Base-by-base conservation (phyloP, 108 stramenopile genomes). In the Seminavis robusta region DNA sequence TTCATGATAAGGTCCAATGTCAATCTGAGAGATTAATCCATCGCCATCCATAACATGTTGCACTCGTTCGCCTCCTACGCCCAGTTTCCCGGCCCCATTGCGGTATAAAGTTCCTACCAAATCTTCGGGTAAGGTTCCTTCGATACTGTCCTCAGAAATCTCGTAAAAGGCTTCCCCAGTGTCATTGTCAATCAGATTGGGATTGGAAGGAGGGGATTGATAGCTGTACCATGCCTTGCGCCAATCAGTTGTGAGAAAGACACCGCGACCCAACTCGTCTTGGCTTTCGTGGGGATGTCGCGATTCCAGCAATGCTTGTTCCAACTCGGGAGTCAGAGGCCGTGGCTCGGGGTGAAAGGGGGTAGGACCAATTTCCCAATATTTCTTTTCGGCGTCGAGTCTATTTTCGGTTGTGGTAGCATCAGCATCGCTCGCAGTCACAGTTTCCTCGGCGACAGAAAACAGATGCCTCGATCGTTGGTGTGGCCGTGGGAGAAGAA, bases 31-130 rank as follows among this genome's bases (percentile, higher is more conserved):
- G 13, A 82, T 59, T 13, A 82, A 47, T 1, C 72, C 80, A 61
- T 82, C 76, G 20, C 63, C 74, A 67, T 82, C 80, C 24, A 82
- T 44, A 0, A 70, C 73, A 46, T 82, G 80, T 26, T 59, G 55
- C 0, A 74, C 76, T 19, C 80, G 52, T 55, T 77, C 71, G 0
- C 60, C 80, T 36, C 51, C 53, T 0, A 77, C 44, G 0, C 80
- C 80, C 42, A 82, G 67, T 52, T 77, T 77, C 27, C 80, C 80
- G 33, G 80, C 76, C 0, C 80, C 80, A 59, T 77, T 82, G 4
- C 80, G 76, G 61, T 74, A 82, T 17, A 82, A 48, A 9, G 53
- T 43, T 27, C 80, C 80, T 0, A 74, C 65, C 52, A 82, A 45
- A 47, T 82, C 76, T 10, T 63, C 65, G 0, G 80, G 80, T 2